Base-by-base conservation (phyloP, 345 rosid genomes). In the Litchi chinensis region DNA sequence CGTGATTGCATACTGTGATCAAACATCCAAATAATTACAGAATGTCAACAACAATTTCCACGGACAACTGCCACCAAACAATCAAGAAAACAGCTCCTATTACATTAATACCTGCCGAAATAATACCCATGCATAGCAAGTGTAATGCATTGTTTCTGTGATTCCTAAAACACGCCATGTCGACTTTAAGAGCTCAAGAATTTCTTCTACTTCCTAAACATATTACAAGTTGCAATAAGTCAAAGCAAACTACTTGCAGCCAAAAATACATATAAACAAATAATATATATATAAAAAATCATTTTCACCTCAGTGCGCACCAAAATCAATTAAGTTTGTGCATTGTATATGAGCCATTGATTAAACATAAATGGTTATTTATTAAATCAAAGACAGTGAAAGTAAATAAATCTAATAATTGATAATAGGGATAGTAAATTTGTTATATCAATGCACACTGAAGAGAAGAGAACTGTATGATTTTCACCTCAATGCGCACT, bases 111-210 rank as follows among this genome's bases (percentile, higher is more conserved):
- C 99, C 99, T 96, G 99, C 74, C 95, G 95, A 84, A 92, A 90
- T 84, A 96, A 86, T 68, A 96, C 89, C 93, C 93, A 96, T 28
- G 95, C 87, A 76, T 92, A 96, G 89, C 97, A 96, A 68, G 97
- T 91, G 86, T 88, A 91, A 76, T 96, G 99, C 78, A 93, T 91
- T 74, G 98, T 96, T 90, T 94, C 98, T 48, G 97, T 93, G 73
- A 96, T 86, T 81, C 99, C 99, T 69, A 96, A 88, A 80, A 94
- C 92, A 82, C 95, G 93, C 99, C 99, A 94, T 10, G 98, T 94
- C 56, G 97, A 94, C 89, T 90, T 96, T 76, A 96, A 80, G 70
- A 96, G 98, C 92, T 96, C 98, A 74, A 96, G 97, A 77, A 93
- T 96, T 90, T 96, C 97, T 85, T 96, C 99, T 81, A 91, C 97